Percentiles rank a stretch among this genome's conserved stretches.
Evolutionary conservation across 2,329 filamentous ascomycete genomes (phyloP).

Genomic region (Phaeosphaeria sp.): DNA sequence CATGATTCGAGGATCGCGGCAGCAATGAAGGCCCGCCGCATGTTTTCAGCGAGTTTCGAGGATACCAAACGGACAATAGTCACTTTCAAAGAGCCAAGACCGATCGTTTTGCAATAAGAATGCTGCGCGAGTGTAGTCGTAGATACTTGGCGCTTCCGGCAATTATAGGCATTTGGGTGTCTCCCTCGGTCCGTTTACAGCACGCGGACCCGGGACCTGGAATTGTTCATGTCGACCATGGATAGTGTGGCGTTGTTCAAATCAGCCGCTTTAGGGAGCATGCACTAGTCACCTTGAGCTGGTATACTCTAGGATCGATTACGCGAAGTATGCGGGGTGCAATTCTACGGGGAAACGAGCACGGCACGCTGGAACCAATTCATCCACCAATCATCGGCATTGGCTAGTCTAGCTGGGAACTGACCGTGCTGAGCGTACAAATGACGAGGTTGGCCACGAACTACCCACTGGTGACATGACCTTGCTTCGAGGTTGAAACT

Average conservation of each 20-base stretch:
- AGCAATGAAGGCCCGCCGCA: constrained; percentile 16
- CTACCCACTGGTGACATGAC: neutral
- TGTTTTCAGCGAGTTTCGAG: neutral
- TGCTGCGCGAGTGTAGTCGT: neutral
- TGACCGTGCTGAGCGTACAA: neutral
- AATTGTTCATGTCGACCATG: neutral
- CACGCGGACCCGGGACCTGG: no score
- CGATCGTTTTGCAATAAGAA: neutral
- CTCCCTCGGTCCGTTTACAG: neutral
- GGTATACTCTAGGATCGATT: neutral
- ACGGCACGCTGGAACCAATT: neutral
- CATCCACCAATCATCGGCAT: neutral
- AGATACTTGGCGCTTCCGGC: constrained; percentile 3
- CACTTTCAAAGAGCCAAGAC: neutral
- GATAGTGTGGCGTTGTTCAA: neutral
- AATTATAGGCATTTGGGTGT: neutral
- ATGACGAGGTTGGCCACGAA: neutral
- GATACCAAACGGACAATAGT: neutral
- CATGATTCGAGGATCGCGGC: constrained; percentile 20
- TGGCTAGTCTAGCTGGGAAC: neutral
- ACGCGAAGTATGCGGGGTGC: neutral
- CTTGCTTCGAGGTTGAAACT: neutral
- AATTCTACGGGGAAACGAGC: neutral
- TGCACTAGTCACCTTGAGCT: neutral
- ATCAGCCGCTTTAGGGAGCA: neutral